phyloP scores from a whole-genome alignment of 2,329 filamentous ascomycete species.

The Cadophora gregata region DNA sequence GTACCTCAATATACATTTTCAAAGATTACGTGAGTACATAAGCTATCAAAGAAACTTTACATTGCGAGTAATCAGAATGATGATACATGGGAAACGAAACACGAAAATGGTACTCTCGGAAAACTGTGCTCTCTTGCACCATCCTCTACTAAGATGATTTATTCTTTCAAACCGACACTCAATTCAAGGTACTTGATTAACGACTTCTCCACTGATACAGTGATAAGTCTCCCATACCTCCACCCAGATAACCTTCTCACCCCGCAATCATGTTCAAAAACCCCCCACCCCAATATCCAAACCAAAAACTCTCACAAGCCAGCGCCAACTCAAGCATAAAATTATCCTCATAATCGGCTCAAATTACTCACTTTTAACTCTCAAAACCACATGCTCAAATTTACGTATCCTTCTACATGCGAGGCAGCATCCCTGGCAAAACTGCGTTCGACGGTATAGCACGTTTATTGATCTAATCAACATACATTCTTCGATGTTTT shows the following conservation, averaged over 20 bases:
- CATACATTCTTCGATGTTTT: conserved; percentile 42
- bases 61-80: no score
- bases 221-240: background rate
- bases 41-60: no score
- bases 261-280: conserved; percentile 8
- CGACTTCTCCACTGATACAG: conserved; percentile 2
- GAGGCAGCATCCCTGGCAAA: conserved; percentile 49
- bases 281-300: background rate
- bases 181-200: no score
- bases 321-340: background rate
- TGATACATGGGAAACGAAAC: no score
- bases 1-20: no score
- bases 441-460: conserved; percentile 54
- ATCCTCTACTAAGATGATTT: no score
- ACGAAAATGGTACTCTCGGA: no score
- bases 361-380: background rate
- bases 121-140: no score
- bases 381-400: background rate
- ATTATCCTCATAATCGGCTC: conserved; percentile 2
- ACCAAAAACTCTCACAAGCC: background rate
- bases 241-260: background rate
- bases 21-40: no score
- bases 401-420: conserved; percentile 46
- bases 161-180: no score
- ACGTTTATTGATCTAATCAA: conserved; percentile 49